Percentiles rank a stretch among this genome's conserved stretches.
These are phyloP conservation scores for Porogramme epimiltina DNA, from an alignment of 1,284 basidiomycete species.

Conservation along the genomic window DNA sequence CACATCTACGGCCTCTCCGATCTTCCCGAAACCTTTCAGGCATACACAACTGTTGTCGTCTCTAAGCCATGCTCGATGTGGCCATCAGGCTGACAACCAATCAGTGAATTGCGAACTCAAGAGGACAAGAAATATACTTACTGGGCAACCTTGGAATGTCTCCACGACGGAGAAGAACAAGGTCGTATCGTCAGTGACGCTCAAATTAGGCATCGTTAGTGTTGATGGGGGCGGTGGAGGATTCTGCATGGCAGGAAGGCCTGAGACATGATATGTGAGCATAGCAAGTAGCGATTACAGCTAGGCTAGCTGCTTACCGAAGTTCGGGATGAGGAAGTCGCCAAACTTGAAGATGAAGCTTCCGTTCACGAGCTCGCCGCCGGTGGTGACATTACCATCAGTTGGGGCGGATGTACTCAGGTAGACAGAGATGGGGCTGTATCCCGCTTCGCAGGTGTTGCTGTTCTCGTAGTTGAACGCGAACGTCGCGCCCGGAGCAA, in stretches of 20 bases:
- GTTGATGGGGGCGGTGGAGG: conserved; percentile 13
- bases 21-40: neutral
- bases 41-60: conserved; percentile 19
- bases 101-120: neutral
- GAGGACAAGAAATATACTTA: neutral
- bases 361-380: conserved; percentile 19
- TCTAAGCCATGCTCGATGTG: conserved; percentile 22
- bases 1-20: neutral
- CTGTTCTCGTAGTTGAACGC: conserved; percentile 19
- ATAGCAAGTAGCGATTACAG: neutral
- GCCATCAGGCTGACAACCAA: conserved; percentile 7
- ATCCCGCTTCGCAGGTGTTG: conserved; percentile 26
- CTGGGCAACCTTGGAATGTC: conserved; percentile 18
- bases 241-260: conserved; percentile 12
- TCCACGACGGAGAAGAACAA: conserved; percentile 20
- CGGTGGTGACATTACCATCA: conserved; percentile 11
- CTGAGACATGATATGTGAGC: neutral
- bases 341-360: conserved; percentile 24
- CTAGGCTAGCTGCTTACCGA: conserved; percentile 15
- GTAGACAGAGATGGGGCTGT: conserved; percentile 23
- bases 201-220: conserved; percentile 4
- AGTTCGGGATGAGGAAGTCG: conserved; percentile 25
- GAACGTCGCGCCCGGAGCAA: conserved; percentile 19
- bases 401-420: conserved; percentile 19
- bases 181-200: conserved; percentile 2